Evolutionary conservation across 2,329 filamentous ascomycete species (phyloP).

Genomic region (Phialophora expanda): DNA sequence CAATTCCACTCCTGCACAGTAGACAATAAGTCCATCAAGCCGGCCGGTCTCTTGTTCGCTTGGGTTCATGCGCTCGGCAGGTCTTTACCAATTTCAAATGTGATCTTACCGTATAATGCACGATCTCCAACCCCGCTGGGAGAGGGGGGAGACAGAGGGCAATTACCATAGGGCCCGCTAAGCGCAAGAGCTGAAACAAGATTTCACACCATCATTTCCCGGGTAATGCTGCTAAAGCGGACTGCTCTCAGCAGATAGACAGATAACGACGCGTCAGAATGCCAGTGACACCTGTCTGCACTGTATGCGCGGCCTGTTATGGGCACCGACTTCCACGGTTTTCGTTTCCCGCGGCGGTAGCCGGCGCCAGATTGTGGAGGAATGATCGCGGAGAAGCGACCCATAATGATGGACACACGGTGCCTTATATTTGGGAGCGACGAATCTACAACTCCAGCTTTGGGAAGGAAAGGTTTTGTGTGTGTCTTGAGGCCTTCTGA

Average conservation of each 20-base stretch:
- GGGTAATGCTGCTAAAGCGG: neutral
- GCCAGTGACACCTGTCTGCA: neutral
- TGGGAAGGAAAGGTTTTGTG: neutral
- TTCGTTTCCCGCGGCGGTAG: slow-evolving; percentile 19
- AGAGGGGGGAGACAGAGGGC: too few relatives aligned
- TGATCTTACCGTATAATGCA: too few relatives aligned
- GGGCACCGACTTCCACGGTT: slow-evolving; percentile 11
- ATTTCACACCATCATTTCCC: neutral
- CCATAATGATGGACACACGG: neutral
- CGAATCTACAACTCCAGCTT: neutral
- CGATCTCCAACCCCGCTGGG: too few relatives aligned
- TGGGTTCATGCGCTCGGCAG: too few relatives aligned
- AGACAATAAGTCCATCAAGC: too few relatives aligned
- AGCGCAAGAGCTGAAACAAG: neutral
- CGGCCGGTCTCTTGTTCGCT: too few relatives aligned
- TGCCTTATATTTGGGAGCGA: neutral
- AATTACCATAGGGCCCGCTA: neutral
- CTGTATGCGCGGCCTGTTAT: neutral
- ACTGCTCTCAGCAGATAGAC: neutral
- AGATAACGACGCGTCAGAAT: neutral
- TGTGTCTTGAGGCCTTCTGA: neutral
- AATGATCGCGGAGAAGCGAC: neutral
- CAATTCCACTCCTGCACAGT: too few relatives aligned
- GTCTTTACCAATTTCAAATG: too few relatives aligned
- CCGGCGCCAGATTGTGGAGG: slow-evolving; percentile 3